phyloP scores from a whole-genome alignment of 164 flowering plant species.

The Nymphaea colorata region DNA sequence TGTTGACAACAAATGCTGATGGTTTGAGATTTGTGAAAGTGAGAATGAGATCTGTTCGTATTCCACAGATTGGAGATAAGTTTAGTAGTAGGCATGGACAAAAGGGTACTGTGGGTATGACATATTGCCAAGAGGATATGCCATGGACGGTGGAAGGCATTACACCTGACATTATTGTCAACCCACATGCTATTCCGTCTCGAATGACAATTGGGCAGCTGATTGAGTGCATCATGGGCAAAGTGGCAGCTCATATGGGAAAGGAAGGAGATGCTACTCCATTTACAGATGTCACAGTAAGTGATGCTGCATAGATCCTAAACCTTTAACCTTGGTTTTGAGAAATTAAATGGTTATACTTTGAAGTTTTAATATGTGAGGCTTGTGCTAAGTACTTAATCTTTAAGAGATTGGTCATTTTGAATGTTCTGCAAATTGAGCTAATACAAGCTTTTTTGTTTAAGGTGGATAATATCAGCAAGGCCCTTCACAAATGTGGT shows the following conservation, averaged over 20 bases:
- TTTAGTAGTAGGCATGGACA: slow-evolving; percentile 97
- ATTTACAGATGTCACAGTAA: slow-evolving; percentile 89
- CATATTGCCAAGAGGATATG: slow-evolving; percentile 97
- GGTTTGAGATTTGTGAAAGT: slow-evolving; percentile 95
- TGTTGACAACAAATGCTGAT: slow-evolving; percentile 93
- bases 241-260: slow-evolving; percentile 94
- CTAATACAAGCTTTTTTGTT: no score
- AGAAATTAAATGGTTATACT: background rate
- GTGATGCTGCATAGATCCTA: slow-evolving; percentile 6
- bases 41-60: slow-evolving; percentile 82
- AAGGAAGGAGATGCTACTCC: slow-evolving; percentile 99
- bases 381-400: no score
- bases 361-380: no score
- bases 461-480: slow-evolving; percentile 92
- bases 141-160: slow-evolving; percentile 96
- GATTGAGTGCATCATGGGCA: slow-evolving; percentile 96
- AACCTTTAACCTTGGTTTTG: background rate
- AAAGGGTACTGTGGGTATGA: slow-evolving; percentile 96
- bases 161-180: slow-evolving; percentile 81
- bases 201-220: slow-evolving; percentile 99
- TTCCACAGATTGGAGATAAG: slow-evolving; percentile 97
- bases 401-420: no score
- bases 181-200: slow-evolving; percentile 97
- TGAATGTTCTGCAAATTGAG: no score
- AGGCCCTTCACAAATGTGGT: slow-evolving; percentile 92